Evolutionary conservation across 2,329 filamentous ascomycete species (phyloP).

Genomic region (Penicillium capsulatum): DNA sequence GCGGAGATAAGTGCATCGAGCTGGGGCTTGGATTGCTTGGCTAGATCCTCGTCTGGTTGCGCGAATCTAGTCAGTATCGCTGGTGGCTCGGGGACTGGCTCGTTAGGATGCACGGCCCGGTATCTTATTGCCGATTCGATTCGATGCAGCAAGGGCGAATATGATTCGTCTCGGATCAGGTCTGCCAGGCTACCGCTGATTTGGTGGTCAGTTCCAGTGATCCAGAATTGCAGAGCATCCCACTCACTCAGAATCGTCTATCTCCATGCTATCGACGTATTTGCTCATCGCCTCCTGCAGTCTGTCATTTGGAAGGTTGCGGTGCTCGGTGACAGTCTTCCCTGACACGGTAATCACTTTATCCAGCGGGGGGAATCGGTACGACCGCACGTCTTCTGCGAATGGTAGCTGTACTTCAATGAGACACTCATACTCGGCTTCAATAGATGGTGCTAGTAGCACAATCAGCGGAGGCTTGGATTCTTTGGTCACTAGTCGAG

Average conservation of each 20-base stretch:
- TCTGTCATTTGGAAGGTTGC: slow-evolving; percentile 71
- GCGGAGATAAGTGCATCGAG: slow-evolving; percentile 62
- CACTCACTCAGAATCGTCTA: slow-evolving; percentile 70
- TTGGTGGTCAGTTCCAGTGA: slow-evolving; percentile 7
- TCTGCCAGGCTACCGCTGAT: slow-evolving; percentile 59
- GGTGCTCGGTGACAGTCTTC: slow-evolving; percentile 72
- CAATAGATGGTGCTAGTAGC: slow-evolving; percentile 74
- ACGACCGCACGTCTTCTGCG: slow-evolving; percentile 84
- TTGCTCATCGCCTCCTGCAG: slow-evolving; percentile 78
- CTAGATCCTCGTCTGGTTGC: slow-evolving; percentile 63
- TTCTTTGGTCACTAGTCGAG: slow-evolving; percentile 79
- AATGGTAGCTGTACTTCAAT: slow-evolving; percentile 90
- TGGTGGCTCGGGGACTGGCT: slow-evolving; percentile 58
- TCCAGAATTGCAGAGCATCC: not conserved
- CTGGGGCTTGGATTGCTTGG: slow-evolving; percentile 54
- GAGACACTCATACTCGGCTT: slow-evolving; percentile 75
- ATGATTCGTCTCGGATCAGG: slow-evolving; percentile 73
- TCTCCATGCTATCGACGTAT: slow-evolving; percentile 90
- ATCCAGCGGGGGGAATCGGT: slow-evolving; percentile 86
- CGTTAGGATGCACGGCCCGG: slow-evolving; percentile 70
- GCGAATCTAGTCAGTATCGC: slow-evolving; percentile 69
- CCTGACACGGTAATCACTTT: slow-evolving; percentile 83
- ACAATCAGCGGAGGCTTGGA: slow-evolving; percentile 72
- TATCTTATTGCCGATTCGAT: slow-evolving; percentile 80
- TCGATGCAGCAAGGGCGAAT: slow-evolving; percentile 79